These are phyloP conservation scores for Nemania sp. DNA, from an alignment of 2,329 filamentous ascomycete genomes.

Conservation along the genomic window DNA sequence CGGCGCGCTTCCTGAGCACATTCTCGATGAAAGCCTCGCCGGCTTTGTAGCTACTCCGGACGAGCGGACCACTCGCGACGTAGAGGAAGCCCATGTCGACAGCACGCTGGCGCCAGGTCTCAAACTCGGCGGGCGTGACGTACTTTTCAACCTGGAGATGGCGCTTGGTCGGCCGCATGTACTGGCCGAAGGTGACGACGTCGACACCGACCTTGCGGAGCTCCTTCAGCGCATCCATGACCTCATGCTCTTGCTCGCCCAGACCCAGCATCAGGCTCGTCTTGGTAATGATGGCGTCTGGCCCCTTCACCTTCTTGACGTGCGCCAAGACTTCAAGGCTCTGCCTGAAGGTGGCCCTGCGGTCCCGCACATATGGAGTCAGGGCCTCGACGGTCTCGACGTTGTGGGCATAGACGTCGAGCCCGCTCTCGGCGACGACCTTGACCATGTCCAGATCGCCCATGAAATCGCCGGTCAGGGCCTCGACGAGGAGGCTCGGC, in stretches of 20 bases:
- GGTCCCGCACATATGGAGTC: slow-evolving; percentile 87
- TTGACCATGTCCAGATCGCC: slow-evolving; percentile 87
- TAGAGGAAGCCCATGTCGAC: slow-evolving; percentile 97
- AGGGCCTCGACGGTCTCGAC: slow-evolving; percentile 92
- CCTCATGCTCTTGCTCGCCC: slow-evolving; percentile 86
- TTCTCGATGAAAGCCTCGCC: slow-evolving; percentile 99
- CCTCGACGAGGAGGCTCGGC: slow-evolving; percentile 77
- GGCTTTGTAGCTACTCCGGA: slow-evolving; percentile 95
- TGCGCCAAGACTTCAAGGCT: slow-evolving; percentile 78
- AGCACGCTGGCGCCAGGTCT: slow-evolving; percentile 86
- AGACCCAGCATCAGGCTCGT: slow-evolving; percentile 96
- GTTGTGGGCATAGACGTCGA: slow-evolving; percentile 98
- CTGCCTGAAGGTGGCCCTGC: slow-evolving; percentile 86
- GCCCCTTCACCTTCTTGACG: slow-evolving; percentile 68
- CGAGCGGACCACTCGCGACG: slow-evolving; percentile 89
- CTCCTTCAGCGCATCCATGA: slow-evolving; percentile 79
- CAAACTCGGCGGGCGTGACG: slow-evolving; percentile 87
- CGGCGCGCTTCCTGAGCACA: slow-evolving; percentile 81
- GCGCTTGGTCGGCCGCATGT: slow-evolving; percentile 98
- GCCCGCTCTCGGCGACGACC: slow-evolving; percentile 80
- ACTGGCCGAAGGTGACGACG: slow-evolving; percentile 98
- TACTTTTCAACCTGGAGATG: slow-evolving; percentile 98
- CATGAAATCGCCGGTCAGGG: slow-evolving; percentile 82
- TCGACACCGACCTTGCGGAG: slow-evolving; percentile 82
- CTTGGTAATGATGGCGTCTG: slow-evolving; percentile 85